Evolutionary conservation across 176 grass and related monocot species (phyloP).

Genomic region (Hordeum marinum): DNA sequence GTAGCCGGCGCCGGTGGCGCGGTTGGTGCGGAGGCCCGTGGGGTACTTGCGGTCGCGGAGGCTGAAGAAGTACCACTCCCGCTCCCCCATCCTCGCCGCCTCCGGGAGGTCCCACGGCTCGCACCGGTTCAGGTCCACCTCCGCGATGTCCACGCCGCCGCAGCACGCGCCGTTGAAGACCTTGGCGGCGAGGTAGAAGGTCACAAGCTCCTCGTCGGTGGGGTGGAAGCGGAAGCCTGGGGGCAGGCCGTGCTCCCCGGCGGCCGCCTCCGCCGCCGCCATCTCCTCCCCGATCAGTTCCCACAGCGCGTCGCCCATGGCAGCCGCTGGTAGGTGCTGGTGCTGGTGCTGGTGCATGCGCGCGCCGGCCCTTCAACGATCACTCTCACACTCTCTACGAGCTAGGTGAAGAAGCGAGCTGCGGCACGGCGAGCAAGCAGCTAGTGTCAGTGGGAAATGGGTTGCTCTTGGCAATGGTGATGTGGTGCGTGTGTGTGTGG

Average conservation of each 20-base stretch:
- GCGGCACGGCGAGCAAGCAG: background rate
- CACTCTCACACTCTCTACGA: background rate
- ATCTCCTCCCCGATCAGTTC: slow-evolving; percentile 70
- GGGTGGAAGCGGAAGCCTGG: slow-evolving; percentile 97
- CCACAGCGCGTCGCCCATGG: slow-evolving; percentile 68
- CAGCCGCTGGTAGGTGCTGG: slow-evolving; percentile 8
- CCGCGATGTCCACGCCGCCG: slow-evolving; percentile 67
- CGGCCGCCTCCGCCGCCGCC: slow-evolving; percentile 27
- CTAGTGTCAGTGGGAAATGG: background rate
- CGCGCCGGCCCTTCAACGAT: background rate
- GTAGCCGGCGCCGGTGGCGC: slow-evolving; percentile 82
- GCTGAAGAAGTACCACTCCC: slow-evolving; percentile 99
- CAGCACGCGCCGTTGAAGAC: slow-evolving; percentile 90
- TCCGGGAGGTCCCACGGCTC: slow-evolving; percentile 97
- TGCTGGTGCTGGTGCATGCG: slow-evolving; percentile 3
- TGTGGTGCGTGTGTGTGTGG: slow-evolving; percentile 16
- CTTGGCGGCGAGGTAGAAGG: slow-evolving; percentile 90
- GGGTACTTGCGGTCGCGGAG: slow-evolving; percentile 96
- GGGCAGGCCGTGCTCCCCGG: slow-evolving; percentile 67
- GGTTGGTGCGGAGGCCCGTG: slow-evolving; percentile 87
- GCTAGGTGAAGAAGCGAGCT: background rate
- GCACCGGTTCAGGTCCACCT: slow-evolving; percentile 93
- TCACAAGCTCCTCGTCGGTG: slow-evolving; percentile 92
- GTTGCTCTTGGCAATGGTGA: slow-evolving; percentile 7
- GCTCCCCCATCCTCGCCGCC: slow-evolving; percentile 77